These are phyloP conservation scores for Albophoma yamanashiensis DNA, from an alignment of 2,329 filamentous ascomycete species.

Conservation along the genomic window DNA sequence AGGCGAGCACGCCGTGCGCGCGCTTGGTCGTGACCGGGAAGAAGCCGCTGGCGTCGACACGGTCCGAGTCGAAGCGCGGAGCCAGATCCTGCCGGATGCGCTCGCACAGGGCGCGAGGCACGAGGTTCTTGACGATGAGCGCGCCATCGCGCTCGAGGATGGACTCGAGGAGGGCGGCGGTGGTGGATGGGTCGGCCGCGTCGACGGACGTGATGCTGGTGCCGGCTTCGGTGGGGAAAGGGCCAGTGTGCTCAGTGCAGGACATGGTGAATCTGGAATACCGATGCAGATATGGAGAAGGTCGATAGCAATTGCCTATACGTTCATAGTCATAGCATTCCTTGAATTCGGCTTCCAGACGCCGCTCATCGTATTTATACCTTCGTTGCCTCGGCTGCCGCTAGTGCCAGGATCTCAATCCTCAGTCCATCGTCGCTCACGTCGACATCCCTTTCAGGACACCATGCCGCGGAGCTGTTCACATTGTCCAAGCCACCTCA, in stretches of 20 bases:
- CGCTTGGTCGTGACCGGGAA: constrained; percentile 27
- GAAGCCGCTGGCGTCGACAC: constrained; percentile 24
- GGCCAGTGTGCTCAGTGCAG: background rate
- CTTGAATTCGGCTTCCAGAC: background rate
- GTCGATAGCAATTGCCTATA: background rate
- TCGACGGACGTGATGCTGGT: constrained; percentile 8
- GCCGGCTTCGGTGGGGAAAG: constrained; percentile 12
- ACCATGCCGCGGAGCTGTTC: background rate
- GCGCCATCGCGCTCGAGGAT: constrained; percentile 21
- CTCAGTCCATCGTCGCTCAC: too few relatives aligned
- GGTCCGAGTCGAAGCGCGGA: constrained; percentile 24
- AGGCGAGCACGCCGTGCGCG: constrained; percentile 24
- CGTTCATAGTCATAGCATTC: background rate
- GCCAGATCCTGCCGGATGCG: constrained; percentile 26
- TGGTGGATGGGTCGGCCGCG: constrained; percentile 10
- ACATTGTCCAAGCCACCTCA: background rate
- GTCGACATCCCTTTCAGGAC: background rate
- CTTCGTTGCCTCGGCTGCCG: background rate
- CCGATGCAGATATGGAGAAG: background rate
- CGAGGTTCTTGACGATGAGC: constrained; percentile 24
- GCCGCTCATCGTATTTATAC: background rate
- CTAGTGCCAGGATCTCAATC: background rate
- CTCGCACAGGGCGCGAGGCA: constrained; percentile 17
- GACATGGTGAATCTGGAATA: background rate
- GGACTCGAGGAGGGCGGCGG: constrained; percentile 9